Evolutionary conservation across 2,329 filamentous ascomycete species (phyloP).

Genomic region (Tetracladium maxilliforme): DNA sequence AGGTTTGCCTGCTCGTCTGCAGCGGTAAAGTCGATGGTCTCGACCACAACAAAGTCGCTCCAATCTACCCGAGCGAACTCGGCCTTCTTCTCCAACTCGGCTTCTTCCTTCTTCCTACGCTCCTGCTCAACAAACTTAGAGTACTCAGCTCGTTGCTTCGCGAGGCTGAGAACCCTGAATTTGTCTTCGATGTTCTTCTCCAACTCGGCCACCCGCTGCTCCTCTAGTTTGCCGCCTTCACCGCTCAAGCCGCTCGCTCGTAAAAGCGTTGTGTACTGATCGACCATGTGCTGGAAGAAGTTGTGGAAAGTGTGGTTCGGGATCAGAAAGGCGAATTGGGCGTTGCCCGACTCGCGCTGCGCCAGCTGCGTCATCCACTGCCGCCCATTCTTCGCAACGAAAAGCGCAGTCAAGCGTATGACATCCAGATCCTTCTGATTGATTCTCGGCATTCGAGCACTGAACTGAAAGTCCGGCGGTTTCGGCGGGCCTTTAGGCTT

Average conservation of each 20-base stretch:
- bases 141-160: conserved; percentile 79
- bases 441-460: conserved; percentile 92
- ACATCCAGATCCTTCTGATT: conserved; percentile 80
- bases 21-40: conserved; percentile 86
- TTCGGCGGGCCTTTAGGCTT: conserved; percentile 73
- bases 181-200: conserved; percentile 65
- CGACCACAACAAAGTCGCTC: conserved; percentile 93
- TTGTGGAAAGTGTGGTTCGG: conserved; percentile 93
- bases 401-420: conserved; percentile 67
- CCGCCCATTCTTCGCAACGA: conserved; percentile 84
- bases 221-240: conserved; percentile 45
- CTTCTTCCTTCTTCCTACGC: conserved; percentile 78
- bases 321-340: conserved; percentile 90
- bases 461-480: conserved; percentile 82
- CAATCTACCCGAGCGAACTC: conserved; percentile 83
- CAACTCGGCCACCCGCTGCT: conserved; percentile 58
- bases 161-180: conserved; percentile 64
- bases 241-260: conserved; percentile 53
- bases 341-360: conserved; percentile 79
- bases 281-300: conserved; percentile 83
- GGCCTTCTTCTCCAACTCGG: conserved; percentile 65
- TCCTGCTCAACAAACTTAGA: conserved; percentile 71
- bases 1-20: conserved; percentile 75
- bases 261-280: conserved; percentile 79
- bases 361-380: conserved; percentile 82